Evolutionary conservation across 2,329 filamentous ascomycete genomes (phyloP), one percentile per base, ranked within the genome.

Genomic region (Fusarium setosum): DNA sequence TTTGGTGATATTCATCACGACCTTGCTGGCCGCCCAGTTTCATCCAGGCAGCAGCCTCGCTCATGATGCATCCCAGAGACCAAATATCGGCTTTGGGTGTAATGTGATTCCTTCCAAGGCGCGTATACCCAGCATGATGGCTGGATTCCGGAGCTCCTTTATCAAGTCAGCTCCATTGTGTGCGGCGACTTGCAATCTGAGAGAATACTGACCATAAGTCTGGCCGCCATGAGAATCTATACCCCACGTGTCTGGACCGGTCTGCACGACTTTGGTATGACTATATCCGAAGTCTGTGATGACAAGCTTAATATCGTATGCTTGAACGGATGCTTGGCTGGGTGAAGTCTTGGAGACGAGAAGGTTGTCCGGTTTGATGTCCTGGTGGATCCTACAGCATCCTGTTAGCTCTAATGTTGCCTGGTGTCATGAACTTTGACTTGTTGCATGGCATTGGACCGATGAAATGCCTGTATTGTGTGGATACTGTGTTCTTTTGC

Each of bases 351-450:
- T 32, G 11, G 26, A 37, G 18, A 65, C 31, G 26, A 65, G 45
- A 17, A 62, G 23, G n/a, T 62, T 65, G 4, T 61, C 48, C 1
- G 62, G 62, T 23, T 59, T 65, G 45, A 65, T 52, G 40, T 62
- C 59, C 18, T 65, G 58, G n/a, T 65, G 62, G 13, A 65, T 50
- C 7, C 59, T 65, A 24, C 3, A 31, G 23, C 9, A 2, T 2
- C 2, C n/a, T 4, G 6, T 59, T 18, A 53, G 47, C 10, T 17
- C 11, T 23, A 17, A 18, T 23, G 5, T 23, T 12, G 7, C 4
- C 5, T 38, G 6, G 31, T 9, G n/a, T 23, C 11, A 15, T 26
- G 7, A 11, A 20, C n/a, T 29, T 29, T 26, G 24, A 26, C 6
- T 6, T 26, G 24, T 10, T 26, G 10, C 6, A 6, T 26, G 10